Percentiles rank a stretch among this genome's conserved stretches.
phyloP scores from a whole-genome alignment of 352 stramenopile genomes.

The Thraustochytrium sp. region DNA sequence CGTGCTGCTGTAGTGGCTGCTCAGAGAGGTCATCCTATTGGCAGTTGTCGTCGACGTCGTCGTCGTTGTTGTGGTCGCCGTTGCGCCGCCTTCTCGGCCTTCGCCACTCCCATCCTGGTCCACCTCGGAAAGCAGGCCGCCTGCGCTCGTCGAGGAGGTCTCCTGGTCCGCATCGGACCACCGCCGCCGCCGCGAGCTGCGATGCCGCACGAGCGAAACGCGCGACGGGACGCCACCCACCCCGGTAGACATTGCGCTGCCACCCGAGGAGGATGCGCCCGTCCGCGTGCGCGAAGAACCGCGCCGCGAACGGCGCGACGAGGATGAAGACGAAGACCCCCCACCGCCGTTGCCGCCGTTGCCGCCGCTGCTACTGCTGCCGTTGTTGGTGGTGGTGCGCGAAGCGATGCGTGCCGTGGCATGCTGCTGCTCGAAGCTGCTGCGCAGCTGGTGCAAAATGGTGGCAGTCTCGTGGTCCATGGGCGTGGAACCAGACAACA shows the following conservation, averaged over 20 bases:
- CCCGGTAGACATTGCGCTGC: neutral
- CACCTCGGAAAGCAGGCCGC: too few relatives aligned
- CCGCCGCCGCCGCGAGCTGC: neutral
- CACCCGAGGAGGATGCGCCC: neutral
- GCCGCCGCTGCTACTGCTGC: neutral
- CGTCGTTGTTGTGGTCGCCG: neutral
- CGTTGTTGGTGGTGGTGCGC: neutral
- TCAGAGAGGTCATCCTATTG: too few relatives aligned
- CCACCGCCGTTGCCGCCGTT: neutral
- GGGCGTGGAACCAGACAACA: slow-evolving; percentile 7
- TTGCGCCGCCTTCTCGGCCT: neutral
- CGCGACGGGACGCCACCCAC: neutral
- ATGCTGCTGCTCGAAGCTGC: slow-evolving; percentile 39
- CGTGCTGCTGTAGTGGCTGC: too few relatives aligned
- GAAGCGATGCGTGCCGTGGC: slow-evolving; percentile 11
- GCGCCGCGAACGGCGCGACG: neutral
- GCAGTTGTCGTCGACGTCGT: neutral
- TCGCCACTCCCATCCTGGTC: too few relatives aligned
- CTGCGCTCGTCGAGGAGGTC: too few relatives aligned
- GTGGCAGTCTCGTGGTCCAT: slow-evolving; percentile 19
- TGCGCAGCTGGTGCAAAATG: slow-evolving; percentile 34
- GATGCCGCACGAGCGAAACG: neutral
- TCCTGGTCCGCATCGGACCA: neutral
- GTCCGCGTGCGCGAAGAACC: neutral
- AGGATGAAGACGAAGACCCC: neutral